Percentiles rank a stretch among this genome's conserved stretches.
phyloP scores from a whole-genome alignment of 495 filamentous ascomycete genomes.

The Annulohypoxylon nitens region DNA sequence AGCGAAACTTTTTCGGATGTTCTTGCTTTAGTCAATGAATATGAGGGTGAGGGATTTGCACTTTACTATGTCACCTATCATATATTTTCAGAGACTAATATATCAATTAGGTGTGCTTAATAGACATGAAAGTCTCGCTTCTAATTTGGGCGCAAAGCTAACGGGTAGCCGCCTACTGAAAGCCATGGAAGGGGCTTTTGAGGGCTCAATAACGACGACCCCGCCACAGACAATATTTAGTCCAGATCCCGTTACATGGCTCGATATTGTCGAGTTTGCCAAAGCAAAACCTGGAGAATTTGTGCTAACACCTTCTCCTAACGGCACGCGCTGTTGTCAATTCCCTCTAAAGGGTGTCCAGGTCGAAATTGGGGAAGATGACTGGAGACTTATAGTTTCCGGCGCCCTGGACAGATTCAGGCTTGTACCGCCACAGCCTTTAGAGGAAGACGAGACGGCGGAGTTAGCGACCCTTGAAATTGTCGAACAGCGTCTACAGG shows the following conservation, averaged over 20 bases:
- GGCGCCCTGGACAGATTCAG: constrained; percentile 87
- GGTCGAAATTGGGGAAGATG: constrained; percentile 89
- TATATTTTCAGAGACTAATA: constrained; percentile 30
- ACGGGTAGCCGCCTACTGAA: constrained; percentile 85
- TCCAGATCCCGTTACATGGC: constrained; percentile 77
- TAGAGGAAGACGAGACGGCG: constrained; percentile 87
- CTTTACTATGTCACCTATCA: not conserved
- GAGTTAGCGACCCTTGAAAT: constrained; percentile 87
- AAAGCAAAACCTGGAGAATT: constrained; percentile 84
- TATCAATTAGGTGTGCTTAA: constrained; percentile 73
- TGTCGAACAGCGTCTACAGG: constrained; percentile 77
- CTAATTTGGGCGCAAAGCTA: constrained; percentile 85
- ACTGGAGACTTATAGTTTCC: constrained; percentile 83
- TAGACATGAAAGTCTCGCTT: constrained; percentile 86
- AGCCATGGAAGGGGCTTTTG: constrained; percentile 87
- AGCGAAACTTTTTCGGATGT: constrained; percentile 60
- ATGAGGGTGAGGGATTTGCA: constrained; percentile 65
- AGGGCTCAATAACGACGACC: constrained; percentile 79
- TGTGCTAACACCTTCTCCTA: constrained; percentile 74
- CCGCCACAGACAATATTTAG: constrained; percentile 58
- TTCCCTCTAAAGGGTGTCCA: constrained; percentile 84
- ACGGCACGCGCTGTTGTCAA: constrained; percentile 75
- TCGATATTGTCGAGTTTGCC: constrained; percentile 88
- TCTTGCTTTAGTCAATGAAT: constrained; percentile 78
- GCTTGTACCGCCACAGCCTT: constrained; percentile 75